Evolutionary conservation across 2,329 filamentous ascomycete species (phyloP).

Genomic region (Cladosporium sp.): DNA sequence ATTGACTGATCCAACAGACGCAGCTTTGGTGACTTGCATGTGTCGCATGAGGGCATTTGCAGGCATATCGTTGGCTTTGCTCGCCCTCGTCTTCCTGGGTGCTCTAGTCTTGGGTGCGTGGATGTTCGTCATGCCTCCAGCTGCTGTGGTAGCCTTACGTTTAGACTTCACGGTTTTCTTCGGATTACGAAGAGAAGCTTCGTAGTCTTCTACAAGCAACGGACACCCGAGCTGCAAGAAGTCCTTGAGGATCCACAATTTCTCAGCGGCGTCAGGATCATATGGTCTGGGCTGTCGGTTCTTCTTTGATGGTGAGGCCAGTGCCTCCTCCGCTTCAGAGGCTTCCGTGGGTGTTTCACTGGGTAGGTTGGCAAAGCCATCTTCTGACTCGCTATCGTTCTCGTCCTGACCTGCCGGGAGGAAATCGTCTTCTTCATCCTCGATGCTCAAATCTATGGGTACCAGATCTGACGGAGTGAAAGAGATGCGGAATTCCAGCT

Average conservation of each 20-base stretch:
- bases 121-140: constrained; percentile 14
- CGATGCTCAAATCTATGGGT: constrained; percentile 67
- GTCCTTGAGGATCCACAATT: constrained; percentile 65
- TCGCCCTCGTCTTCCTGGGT: constrained; percentile 16
- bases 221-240: constrained; percentile 63
- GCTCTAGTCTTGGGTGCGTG: constrained; percentile 17
- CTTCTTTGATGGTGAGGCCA: constrained; percentile 33
- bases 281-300: constrained; percentile 47
- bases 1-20: not conserved
- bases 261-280: constrained; percentile 62
- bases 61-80: constrained; percentile 11
- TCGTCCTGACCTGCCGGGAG: constrained; percentile 36
- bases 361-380: constrained; percentile 14
- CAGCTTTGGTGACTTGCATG: constrained; percentile 18
- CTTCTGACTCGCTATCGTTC: constrained; percentile 31
- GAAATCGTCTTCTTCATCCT: constrained; percentile 59
- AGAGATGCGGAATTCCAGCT: constrained; percentile 72
- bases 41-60: constrained; percentile 19
- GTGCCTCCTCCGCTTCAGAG: constrained; percentile 27
- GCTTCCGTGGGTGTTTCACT: constrained; percentile 17
- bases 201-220: constrained; percentile 62
- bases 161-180: constrained; percentile 25
- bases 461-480: constrained; percentile 75
- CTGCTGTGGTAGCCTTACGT: constrained; percentile 23
- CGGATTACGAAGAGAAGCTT: constrained; percentile 38